Evolutionary conservation across 2,329 filamentous ascomycete species (phyloP), one percentile per base, ranked within the genome.

Genomic region (Colletotrichum graminicola): DNA sequence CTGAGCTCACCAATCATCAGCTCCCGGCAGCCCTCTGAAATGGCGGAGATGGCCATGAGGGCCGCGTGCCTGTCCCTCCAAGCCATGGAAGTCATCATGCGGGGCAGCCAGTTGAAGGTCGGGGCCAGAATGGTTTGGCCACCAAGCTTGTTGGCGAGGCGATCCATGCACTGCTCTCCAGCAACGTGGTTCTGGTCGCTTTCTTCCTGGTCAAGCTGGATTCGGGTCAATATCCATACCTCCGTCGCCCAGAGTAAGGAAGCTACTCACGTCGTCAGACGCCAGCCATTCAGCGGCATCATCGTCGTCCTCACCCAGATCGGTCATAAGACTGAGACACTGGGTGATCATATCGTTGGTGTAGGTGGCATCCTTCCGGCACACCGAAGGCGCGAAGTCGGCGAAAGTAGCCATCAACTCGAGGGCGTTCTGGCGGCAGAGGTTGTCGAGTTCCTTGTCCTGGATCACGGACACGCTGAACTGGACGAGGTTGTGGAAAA

Each of bases 401-500:
- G 95, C 95, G 80, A 99, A 99, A 0, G 96, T 99, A 34, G 95
- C 95, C 94, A 99, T 97, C 67, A 99, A 88, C 81, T 99, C 96
- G 52, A 99, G 87, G 0, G 95, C 94, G 79, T 98, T 98, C 81
- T 99, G 96, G 72, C 96, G 91, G 73, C 94, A 93, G 75, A 95
- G 89, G 78, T 97, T 95, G 73, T 91, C 92, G 29, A 99, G 88
- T 73, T 98, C 95, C 84, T 98, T 98, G 80, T 99, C 95, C 77
- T 97, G 93, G 76, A 99, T 93, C 69, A 98, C 94, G 8, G 93
- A 94, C 72, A 98, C 91, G 80, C 92, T 95, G 83, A 99, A 98
- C 76, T 93, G 91, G 62, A 98, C 95, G 5, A 99, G 87, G 78
- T 94, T 95, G 78, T 93, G 92, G 84, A 99, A 99, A n/a, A 97